phyloP scores from a whole-genome alignment of 73 alveolate genomes.

The Blepharisma japonicum region DNA sequence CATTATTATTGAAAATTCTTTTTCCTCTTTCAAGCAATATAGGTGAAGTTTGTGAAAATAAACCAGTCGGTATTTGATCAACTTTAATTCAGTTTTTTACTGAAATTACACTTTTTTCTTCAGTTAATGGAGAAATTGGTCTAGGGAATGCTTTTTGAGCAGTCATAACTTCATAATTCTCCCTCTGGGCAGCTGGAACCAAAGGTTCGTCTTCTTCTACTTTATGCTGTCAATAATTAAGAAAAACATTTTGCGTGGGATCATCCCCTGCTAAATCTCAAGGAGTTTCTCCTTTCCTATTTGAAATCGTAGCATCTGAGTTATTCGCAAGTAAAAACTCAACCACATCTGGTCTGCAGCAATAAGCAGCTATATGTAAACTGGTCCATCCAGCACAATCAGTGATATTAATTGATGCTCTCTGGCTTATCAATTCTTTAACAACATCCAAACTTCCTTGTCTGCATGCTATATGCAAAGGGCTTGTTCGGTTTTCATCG shows the following conservation, averaged over 20 bases:
- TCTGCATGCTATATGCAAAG: conserved; percentile 34
- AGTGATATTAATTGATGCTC: conserved; percentile 23
- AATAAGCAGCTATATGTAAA: conserved; percentile 24
- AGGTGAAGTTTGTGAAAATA: not conserved
- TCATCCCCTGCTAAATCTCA: conserved; percentile 31
- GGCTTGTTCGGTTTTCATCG: conserved; percentile 34
- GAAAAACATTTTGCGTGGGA: conserved; percentile 12
- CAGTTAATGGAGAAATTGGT: not conserved
- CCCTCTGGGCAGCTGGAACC: not conserved
- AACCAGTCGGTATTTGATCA: no score
- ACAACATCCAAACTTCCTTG: conserved; percentile 24
- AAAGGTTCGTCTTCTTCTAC: no score
- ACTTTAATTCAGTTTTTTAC: no score
- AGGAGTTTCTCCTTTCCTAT: conserved; percentile 33
- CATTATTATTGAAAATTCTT: not conserved
- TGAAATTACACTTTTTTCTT: not conserved
- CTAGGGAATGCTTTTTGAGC: conserved; percentile 28
- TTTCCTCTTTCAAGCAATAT: not conserved
- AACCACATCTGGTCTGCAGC: conserved; percentile 11
- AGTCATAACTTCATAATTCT: not conserved
- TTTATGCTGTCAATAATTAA: conserved; percentile 2
- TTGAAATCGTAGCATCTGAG: conserved; percentile 22
- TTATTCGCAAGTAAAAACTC: not conserved
- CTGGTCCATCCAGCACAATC: conserved; percentile 33
- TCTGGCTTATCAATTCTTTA: conserved; percentile 21